Base-by-base conservation (phyloP, 345 rosid genomes). In the Melaleuca alternifolia region DNA sequence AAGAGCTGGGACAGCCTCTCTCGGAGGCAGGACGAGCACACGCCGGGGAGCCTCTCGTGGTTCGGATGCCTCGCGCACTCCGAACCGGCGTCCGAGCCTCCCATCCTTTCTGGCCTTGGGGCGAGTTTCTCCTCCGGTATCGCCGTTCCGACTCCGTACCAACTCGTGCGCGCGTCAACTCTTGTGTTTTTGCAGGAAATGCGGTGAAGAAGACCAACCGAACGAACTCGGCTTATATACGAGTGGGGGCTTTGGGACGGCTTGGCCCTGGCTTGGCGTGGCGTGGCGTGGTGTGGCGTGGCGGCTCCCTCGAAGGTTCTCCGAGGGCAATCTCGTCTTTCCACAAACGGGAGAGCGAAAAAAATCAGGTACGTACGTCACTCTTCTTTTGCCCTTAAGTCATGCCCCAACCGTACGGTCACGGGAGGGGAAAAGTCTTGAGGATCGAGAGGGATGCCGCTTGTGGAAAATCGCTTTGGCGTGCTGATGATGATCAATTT, bases 11-110 rank as follows among this genome's bases (percentile, higher is more conserved):
- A 71, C 48, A 87, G 89, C 82, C 81, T 59, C 57, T 87, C 89
- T 18, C 86, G 41, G 26, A 87, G 87, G 71, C 89, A 87, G n/a
- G 85, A 84, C 51, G 89, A 81, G 87, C 89, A 87, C 37, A 87
- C 84, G 12, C 89, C 89, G 51, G 77, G 86, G n/a, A 81, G 79
- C 48, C 50, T 84, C 23, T 50, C 75, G 82, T 54, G 61, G 51
- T 84, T 59, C 59, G 89, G 87, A 28, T 87, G 89, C 62, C 41
- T 84, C 12, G 51, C 9, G 86, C 86, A 85, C 77, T 71, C 81
- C 81, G 81, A 71, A 21, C 84, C 84, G 14, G 83, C 37, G 41
- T 26, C 61, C 30, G 86, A 62, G n/a, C 52, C 23, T 9, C 44
- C 16, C 10, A 41, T 44, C 37, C 48, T 54, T 7, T 56, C n/a